Evolutionary conservation across 1,139 yeast genomes (phyloP), one percentile per base, ranked within the genome.

Genomic region (Scheffersomyces segobiensis): DNA sequence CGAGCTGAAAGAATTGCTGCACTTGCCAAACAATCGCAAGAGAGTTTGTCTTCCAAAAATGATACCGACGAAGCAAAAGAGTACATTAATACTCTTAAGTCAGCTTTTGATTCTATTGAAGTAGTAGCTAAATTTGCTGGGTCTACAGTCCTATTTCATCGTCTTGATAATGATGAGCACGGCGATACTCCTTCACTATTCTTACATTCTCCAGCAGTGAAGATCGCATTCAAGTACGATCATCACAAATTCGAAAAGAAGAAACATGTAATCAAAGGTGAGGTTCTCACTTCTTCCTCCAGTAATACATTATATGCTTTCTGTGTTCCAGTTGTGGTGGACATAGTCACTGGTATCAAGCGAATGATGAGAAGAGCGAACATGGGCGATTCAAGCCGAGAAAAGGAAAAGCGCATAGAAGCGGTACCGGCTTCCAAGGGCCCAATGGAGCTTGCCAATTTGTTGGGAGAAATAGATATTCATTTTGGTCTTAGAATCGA

Each of bases 201-300:
- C 52, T 72, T 93, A 46, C 89, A 85, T 56, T 86, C 97, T 0
- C 99, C 99, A 0, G 90, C 93, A 0, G 85, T 93, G 1, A 81
- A 79, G 55, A 79, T 91, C 10, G 80, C 84, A 3, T 70, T 75
- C 10, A 69, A 67, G 59, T 81, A 78, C 59, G 61, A 63, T 7
- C 76, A 77, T 59, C 63, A 69, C 20, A 72, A 71, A 51, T 52
- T 56, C 5, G 66, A 65, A 0, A 57, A 62, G 1, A 75, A 73
- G 52, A 76, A 80, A 32, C 90, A 87, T 66, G 69, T 70, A 2
- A 62, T 88, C 51, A 78, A 81, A 49, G 74, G 83, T 50, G 90
- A 88, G 59, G 75, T 89, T 0, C 72, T 82, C 42, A 86, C 91
- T 5, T 82, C 91, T n/a, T 82, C 92, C 0, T 90, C 97, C 0